A percentile compares a stretch with the other conserved stretches of the same genome.
These are phyloP conservation scores for Volvox africanus DNA, from an alignment of 139 green algal species.

Conservation along the genomic window DNA sequence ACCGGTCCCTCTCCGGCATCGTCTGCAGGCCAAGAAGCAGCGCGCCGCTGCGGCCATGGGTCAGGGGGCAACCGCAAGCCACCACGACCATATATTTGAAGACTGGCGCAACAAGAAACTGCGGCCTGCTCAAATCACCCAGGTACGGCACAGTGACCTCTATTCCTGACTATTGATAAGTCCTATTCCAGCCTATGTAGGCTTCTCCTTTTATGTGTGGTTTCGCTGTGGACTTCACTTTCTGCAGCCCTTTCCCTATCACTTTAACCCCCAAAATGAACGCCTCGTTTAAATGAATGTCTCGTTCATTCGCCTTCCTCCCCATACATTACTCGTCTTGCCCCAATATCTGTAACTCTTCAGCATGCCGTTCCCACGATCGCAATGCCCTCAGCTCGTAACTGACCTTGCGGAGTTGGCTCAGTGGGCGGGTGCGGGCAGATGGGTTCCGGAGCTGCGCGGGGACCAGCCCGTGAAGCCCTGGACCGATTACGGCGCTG, in stretches of 20 bases:
- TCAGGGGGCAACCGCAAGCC: neutral
- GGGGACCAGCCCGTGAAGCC: neutral
- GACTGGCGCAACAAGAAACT: constrained; percentile 19
- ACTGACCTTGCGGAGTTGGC: constrained; percentile 27
- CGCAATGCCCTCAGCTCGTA: neutral
- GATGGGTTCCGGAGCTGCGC: constrained; percentile 32
- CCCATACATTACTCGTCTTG: too few species aligned
- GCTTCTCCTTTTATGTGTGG: too few species aligned
- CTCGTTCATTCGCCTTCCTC: too few species aligned
- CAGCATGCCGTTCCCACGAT: too few species aligned
- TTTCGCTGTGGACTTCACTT: too few species aligned
- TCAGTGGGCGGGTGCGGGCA: constrained; percentile 10
- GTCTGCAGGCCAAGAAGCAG: constrained; percentile 10
- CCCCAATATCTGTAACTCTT: too few species aligned
- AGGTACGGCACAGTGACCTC: constrained; percentile 10
- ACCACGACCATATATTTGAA: constrained; percentile 11
- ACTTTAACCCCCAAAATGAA: too few species aligned
- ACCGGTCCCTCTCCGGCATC: neutral
- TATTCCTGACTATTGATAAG: too few species aligned
- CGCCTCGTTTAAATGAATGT: too few species aligned
- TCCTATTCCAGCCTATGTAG: too few species aligned
- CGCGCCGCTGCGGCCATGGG: constrained; percentile 12
- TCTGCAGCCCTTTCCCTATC: too few species aligned
- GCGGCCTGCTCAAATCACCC: neutral
- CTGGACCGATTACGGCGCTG: constrained; percentile 28